Conservation (phyloP, 495 filamentous ascomycete genomes). For the Tuber borchii region DNA sequence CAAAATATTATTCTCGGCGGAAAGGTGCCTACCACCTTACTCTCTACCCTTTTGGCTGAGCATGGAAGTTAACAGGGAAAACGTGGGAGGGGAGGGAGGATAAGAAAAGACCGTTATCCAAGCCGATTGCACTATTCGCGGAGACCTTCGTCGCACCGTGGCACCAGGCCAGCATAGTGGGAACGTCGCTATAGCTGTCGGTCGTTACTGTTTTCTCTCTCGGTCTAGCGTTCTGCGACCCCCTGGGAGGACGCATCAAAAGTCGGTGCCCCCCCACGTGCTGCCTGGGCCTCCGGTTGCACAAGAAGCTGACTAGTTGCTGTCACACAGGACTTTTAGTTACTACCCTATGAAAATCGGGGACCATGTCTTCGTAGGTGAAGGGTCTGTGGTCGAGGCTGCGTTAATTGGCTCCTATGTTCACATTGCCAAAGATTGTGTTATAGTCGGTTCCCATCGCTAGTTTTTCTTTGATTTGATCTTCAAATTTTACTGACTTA, state of each 20-base stretch:
- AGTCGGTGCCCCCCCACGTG: slow-evolving; percentile 43
- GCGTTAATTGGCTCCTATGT: slow-evolving; percentile 75
- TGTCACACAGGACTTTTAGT: slow-evolving; percentile 50
- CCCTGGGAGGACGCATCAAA: slow-evolving; percentile 64
- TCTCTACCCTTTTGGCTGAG: not conserved
- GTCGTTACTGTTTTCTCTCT: slow-evolving; percentile 79
- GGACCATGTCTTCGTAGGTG: slow-evolving; percentile 83
- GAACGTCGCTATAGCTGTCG: slow-evolving; percentile 73
- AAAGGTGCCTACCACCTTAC: slow-evolving; percentile 41
- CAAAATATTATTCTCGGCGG: slow-evolving; percentile 96
- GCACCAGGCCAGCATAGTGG: slow-evolving; percentile 36
- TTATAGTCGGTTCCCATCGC: slow-evolving; percentile 46
- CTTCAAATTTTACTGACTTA: not conserved
- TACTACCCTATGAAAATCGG: slow-evolving; percentile 85
- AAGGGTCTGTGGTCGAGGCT: slow-evolving; percentile 65
- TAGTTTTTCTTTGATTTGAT: not conserved
- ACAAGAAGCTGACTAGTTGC: not conserved
- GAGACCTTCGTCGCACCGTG: slow-evolving; percentile 66
- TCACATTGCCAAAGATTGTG: slow-evolving; percentile 64
- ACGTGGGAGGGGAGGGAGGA: not conserved
- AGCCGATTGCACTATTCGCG: slow-evolving; percentile 83
- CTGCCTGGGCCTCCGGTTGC: not conserved
- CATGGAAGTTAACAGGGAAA: not conserved
- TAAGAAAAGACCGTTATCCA: slow-evolving; percentile 69
- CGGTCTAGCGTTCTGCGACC: slow-evolving; percentile 67